Evolutionary conservation across 352 stramenopile genomes (phyloP), one percentile per base, ranked within the genome.

Genomic region (Albugo laibachii): DNA sequence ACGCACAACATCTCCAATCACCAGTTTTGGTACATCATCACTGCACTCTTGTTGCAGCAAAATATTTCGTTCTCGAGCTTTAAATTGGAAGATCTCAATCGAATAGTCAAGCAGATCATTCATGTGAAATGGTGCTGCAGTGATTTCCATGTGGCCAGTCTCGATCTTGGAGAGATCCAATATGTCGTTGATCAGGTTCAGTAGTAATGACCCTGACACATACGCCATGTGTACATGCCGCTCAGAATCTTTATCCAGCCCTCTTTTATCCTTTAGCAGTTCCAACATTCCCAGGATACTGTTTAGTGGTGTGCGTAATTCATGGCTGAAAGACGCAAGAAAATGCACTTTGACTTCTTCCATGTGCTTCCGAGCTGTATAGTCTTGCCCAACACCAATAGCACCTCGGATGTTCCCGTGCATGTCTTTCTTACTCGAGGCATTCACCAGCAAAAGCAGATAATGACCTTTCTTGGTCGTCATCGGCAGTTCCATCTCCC

Each of bases 101-200:
- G 81, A 80, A 41, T 92, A 85, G 41, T 96, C 82, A 5, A 87
- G 50, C 14, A 82, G 36, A 12, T 91, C 78, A 47, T 78, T 57
- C 57, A 89, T 74, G 36, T 84, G 62, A 48, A 94, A 94, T 0
- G 74, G 74, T 0, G 83, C 81, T 13, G 69, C 61, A 24, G 92
- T 83, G 15, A 95, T 80, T 45, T 93, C 80, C 24, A 95, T 58
- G 41, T 95, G 79, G 0, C 87, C 87, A 48, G 82, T 81, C 59
- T 96, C 87, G 24, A 95, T 87, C 58, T 95, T 96, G 16, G 76
- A 94, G 54, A 93, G 70, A 48, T 95, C 83, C 13, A 96, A 44
- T 34, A 95, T 83, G 49, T 95, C 83, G 45, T 93, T 93, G 53
- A 95, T 94, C 31, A 96, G 50, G 41, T 87, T 88, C 42, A 95